A percentile compares a stretch with the other conserved stretches of the same genome.
These are phyloP conservation scores for Trifolium repens DNA, from an alignment of 306 rosid species.

Conservation along the genomic window DNA sequence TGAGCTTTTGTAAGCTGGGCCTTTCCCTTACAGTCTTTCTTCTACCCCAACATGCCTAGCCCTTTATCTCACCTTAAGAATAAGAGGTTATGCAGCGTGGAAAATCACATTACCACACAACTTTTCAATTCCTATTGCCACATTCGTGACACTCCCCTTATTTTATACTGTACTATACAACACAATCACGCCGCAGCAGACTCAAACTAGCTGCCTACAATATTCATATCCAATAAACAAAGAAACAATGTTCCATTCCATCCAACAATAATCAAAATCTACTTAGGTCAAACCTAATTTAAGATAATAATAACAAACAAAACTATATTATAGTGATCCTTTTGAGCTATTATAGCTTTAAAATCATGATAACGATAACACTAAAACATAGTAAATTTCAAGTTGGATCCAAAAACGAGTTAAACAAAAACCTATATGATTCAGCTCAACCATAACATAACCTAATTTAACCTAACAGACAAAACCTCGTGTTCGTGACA, in stretches of 20 bases:
- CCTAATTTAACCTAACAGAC: conserved; percentile 5
- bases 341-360: not conserved
- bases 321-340: not conserved
- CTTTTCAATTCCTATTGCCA: not conserved
- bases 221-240: not conserved
- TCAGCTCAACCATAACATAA: conserved; percentile 30
- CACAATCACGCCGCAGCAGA: not conserved
- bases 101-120: conserved; percentile 13
- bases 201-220: not conserved
- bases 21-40: too few relatives aligned
- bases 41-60: too few relatives aligned
- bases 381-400: not conserved
- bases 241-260: not conserved
- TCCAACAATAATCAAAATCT: conserved; percentile 11
- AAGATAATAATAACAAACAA: not conserved
- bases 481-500: not conserved
- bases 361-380: not conserved
- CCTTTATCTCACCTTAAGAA: too few relatives aligned
- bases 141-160: not conserved
- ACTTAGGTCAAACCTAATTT: not conserved
- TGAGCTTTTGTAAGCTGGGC: too few relatives aligned
- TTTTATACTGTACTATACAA: not conserved
- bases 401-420: not conserved
- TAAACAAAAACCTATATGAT: not conserved
- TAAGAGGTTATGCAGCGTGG: too few relatives aligned